A percentile compares a stretch with the other conserved stretches of the same genome.
Evolutionary conservation across 768 basidiomycete genomes (phyloP).

Genomic region (Kwoniella dejecticola): DNA sequence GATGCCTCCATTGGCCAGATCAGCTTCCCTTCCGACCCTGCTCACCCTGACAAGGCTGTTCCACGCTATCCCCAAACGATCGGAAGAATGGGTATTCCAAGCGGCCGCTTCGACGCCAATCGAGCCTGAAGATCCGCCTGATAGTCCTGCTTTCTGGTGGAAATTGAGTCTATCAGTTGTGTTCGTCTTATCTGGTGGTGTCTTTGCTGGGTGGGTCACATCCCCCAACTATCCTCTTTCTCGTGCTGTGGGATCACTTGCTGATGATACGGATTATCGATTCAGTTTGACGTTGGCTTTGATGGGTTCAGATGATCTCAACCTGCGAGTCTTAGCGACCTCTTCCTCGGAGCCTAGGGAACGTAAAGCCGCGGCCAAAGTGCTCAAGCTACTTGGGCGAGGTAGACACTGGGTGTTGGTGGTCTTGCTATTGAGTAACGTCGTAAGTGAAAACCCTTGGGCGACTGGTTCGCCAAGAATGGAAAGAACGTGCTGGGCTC

Average conservation of each 20-base stretch:
- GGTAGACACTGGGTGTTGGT: conserved; percentile 94
- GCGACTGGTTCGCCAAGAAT: neutral
- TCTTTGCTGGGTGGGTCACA: conserved; percentile 83
- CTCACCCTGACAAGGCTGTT: conserved; percentile 42
- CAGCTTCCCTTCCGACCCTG: conserved; percentile 36
- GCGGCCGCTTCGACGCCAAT: conserved; percentile 18
- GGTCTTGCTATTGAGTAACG: conserved; percentile 84
- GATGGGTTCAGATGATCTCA: conserved; percentile 91
- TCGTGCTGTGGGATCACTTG: too few relatives aligned
- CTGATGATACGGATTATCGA: neutral
- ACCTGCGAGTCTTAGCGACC: conserved; percentile 78
- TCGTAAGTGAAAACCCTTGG: conserved; percentile 55
- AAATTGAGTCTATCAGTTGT: conserved; percentile 68
- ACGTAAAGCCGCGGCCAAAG: conserved; percentile 58
- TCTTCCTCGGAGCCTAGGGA: conserved; percentile 76
- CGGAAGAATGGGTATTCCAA: conserved; percentile 18
- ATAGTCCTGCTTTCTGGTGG: conserved; percentile 67
- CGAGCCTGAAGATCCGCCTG: conserved; percentile 53
- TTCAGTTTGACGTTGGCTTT: conserved; percentile 80
- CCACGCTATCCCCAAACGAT: conserved; percentile 16
- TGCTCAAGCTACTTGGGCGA: conserved; percentile 62
- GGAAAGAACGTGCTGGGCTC: neutral
- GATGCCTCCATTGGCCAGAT: conserved; percentile 9
- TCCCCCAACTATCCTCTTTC: too few relatives aligned
- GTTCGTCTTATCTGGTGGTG: conserved; percentile 81